A percentile compares a stretch with the other conserved stretches of the same genome.
Evolutionary conservation across 2,329 filamentous ascomycete species (phyloP).

Genomic region (Fusarium caatingaense): DNA sequence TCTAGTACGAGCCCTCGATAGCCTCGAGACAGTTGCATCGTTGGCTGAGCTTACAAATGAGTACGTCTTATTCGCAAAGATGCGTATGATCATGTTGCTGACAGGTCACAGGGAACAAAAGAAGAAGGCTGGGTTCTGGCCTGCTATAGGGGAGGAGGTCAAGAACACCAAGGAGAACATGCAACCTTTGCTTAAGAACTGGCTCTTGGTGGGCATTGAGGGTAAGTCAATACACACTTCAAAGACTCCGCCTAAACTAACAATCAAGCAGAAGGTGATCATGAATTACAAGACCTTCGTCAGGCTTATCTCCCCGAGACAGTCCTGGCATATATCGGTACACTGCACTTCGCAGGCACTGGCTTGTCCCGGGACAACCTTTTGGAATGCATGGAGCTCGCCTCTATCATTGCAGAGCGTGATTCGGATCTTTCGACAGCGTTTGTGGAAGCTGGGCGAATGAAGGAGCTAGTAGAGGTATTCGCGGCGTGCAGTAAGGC

Average conservation of each 20-base stretch:
- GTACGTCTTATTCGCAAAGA: conserved; percentile 54
- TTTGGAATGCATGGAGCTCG: conserved; percentile 87
- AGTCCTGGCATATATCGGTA: conserved; percentile 83
- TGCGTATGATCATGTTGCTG: conserved; percentile 33
- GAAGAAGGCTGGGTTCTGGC: conserved; percentile 63
- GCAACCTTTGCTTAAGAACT: conserved; percentile 71
- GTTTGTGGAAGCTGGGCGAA: conserved; percentile 72
- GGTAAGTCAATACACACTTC: conserved; percentile 56
- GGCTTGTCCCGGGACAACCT: conserved; percentile 80
- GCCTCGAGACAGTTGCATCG: conserved; percentile 73
- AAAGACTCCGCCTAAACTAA: conserved; percentile 15
- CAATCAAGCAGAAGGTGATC: conserved; percentile 62
- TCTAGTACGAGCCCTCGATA: conserved; percentile 73
- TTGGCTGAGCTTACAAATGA: conserved; percentile 63
- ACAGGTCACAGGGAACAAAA: conserved; percentile 48
- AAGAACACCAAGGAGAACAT: conserved; percentile 67
- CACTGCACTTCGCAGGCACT: conserved; percentile 82
- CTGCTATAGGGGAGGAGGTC: conserved; percentile 64
- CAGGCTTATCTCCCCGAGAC: conserved; percentile 86
- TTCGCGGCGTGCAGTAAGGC: conserved; percentile 83
- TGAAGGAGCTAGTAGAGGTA: conserved; percentile 80
- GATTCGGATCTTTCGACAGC: conserved; percentile 73
- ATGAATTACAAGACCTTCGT: conserved; percentile 73
- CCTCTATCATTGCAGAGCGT: conserved; percentile 77
- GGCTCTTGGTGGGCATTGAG: conserved; percentile 67